These are phyloP conservation scores for Rubia tinctorum DNA, from an alignment of 305 asterid species.

Conservation along the genomic window DNA sequence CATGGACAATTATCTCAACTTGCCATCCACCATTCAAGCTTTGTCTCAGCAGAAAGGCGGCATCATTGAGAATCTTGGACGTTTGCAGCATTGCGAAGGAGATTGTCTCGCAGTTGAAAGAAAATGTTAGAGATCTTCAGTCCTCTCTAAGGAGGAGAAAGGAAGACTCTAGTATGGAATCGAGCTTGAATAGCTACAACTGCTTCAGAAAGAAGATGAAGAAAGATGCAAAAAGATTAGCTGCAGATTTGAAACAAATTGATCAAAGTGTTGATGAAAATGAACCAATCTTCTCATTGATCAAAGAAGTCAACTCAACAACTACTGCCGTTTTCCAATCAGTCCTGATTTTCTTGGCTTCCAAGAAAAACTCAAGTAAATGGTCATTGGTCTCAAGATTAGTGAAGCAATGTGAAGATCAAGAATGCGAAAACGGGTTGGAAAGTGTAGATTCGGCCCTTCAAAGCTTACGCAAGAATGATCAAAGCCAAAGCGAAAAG, in stretches of 20 bases:
- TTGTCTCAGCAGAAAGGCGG: conserved; percentile 26
- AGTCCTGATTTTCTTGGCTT: conserved; percentile 22
- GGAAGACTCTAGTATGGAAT: conserved; percentile 22
- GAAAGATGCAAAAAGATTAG: conserved; percentile 23
- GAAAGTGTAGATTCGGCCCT: conserved; percentile 23
- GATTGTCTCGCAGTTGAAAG: conserved; percentile 23
- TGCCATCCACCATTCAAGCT: conserved; percentile 32
- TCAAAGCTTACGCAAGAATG: conserved; percentile 4
- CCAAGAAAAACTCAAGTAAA: conserved; percentile 22
- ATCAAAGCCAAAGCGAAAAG: conserved; percentile 9
- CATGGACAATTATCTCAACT: conserved; percentile 29
- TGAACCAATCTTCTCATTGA: conserved; percentile 9
- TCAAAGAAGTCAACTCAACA: conserved; percentile 27
- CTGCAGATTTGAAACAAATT: conserved; percentile 24
- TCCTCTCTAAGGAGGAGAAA: conserved; percentile 33
- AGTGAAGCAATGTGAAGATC: conserved; percentile 15
- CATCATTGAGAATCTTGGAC: conserved; percentile 30
- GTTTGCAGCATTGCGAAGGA: conserved; percentile 32
- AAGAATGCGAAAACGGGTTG: conserved; percentile 15
- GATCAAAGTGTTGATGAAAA: conserved; percentile 27
- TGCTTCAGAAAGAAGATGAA: conserved; percentile 35
- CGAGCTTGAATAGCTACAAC: conserved; percentile 17
- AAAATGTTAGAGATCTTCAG: conserved; percentile 32
- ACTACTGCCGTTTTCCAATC: conserved; percentile 24
- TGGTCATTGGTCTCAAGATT: conserved; percentile 40